phyloP scores from a whole-genome alignment of 2,329 filamentous ascomycete species.

The Simplicillium aogashimaense region DNA sequence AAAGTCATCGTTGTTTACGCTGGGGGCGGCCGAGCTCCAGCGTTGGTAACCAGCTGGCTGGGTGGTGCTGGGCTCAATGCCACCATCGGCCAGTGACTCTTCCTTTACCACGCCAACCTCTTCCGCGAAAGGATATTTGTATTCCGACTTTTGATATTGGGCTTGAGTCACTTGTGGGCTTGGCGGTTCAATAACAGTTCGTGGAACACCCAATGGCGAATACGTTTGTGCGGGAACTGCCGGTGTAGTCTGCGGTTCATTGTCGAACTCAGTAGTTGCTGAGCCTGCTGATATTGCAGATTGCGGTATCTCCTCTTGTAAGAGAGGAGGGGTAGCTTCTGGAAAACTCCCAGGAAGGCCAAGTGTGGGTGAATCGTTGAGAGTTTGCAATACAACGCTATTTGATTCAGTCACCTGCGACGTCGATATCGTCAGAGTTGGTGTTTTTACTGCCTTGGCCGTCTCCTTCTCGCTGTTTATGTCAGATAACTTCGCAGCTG shows the following conservation, averaged over 20 bases:
- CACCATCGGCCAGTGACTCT: background rate
- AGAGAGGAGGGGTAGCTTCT: slow-evolving; percentile 23
- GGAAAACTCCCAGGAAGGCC: slow-evolving; percentile 57
- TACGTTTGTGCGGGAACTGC: slow-evolving; percentile 23
- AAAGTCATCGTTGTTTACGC: slow-evolving; percentile 18
- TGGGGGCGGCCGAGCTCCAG: slow-evolving; percentile 12
- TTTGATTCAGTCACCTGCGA: background rate
- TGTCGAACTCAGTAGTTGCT: slow-evolving; percentile 62
- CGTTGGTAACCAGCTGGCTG: slow-evolving; percentile 21
- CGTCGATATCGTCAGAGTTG: slow-evolving; percentile 3
- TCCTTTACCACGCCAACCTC: slow-evolving; percentile 20
- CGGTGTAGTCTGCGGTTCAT: slow-evolving; percentile 56
- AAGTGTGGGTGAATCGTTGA: slow-evolving; percentile 52
- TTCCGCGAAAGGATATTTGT: slow-evolving; percentile 41
- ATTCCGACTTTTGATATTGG: slow-evolving; percentile 26
- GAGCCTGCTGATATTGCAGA: slow-evolving; percentile 52
- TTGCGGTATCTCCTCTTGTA: slow-evolving; percentile 37
- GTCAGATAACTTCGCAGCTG: no score
- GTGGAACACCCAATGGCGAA: slow-evolving; percentile 11
- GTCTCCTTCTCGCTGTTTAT: no score
- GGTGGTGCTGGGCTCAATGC: no score
- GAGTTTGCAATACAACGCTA: background rate
- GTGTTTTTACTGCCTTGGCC: no score
- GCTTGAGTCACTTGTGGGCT: slow-evolving; percentile 16
- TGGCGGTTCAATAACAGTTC: slow-evolving; percentile 16